These are phyloP conservation scores for Anacardium occidentale DNA, from an alignment of 345 rosid species.

Conservation along the genomic window DNA sequence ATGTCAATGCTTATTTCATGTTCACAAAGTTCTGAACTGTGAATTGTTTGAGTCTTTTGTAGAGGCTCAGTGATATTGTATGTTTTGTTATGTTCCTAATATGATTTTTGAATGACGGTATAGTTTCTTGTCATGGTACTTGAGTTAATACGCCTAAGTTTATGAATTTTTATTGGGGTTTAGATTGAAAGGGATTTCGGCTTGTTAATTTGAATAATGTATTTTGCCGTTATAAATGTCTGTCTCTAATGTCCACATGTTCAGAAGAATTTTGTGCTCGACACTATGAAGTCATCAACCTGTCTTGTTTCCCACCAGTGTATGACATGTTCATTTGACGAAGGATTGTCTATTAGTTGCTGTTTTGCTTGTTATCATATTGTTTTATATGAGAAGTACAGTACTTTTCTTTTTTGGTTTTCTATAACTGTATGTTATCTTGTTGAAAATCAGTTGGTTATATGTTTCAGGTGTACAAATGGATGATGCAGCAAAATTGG, in stretches of 20 bases:
- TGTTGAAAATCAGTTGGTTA: not conserved
- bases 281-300: not conserved
- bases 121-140: not conserved
- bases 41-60: no score
- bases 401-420: not conserved
- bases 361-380: not conserved
- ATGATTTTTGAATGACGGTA: not conserved
- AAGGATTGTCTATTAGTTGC: not conserved
- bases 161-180: no score
- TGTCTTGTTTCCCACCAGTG: not conserved
- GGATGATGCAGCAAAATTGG: conserved; percentile 93
- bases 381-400: not conserved
- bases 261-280: not conserved
- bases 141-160: not conserved
- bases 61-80: not conserved
- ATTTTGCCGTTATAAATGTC: not conserved
- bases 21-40: no score
- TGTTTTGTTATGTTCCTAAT: not conserved
- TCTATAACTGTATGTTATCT: not conserved
- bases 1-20: no score
- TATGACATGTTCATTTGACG: no score
- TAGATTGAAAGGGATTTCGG: no score
- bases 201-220: no score
- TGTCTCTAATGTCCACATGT: not conserved
- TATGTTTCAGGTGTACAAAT: conserved; percentile 70